A percentile compares a stretch with the other conserved stretches of the same genome.
Evolutionary conservation across 192 early-diverging fungal species (phyloP).

Genomic region (Podila minutissima): DNA sequence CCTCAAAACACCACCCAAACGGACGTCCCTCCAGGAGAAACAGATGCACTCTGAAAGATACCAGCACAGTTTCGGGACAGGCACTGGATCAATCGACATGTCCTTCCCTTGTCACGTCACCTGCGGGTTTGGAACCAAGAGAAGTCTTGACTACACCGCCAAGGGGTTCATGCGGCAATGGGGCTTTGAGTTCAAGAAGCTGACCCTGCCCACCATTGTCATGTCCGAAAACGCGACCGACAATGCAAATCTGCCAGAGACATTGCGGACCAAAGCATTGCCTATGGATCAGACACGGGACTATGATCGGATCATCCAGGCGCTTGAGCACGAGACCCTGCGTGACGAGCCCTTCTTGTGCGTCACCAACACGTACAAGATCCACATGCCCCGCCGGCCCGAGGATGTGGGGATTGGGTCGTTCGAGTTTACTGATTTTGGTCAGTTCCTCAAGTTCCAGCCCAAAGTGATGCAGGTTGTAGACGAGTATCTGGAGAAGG

Average conservation of each 20-base stretch:
- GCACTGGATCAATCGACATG: not conserved
- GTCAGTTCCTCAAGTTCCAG: conserved; percentile 5
- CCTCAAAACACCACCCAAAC: not conserved
- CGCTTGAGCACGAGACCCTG: not conserved
- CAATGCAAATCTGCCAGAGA: too few species aligned
- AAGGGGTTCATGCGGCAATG: conserved; percentile 11
- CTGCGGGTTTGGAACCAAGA: conserved; percentile 10
- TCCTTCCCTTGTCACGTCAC: conserved; percentile 14
- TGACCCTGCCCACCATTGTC: not conserved
- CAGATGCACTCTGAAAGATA: not conserved
- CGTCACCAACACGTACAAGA: conserved; percentile 14
- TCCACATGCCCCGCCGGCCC: not conserved
- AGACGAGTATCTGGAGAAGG: conserved; percentile 1
- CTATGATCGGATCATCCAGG: not conserved
- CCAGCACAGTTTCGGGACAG: conserved; percentile 9
- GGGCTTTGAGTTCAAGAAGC: conserved; percentile 13
- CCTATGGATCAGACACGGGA: too few species aligned
- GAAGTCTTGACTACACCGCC: conserved; percentile 11
- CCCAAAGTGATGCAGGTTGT: not conserved
- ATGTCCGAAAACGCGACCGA: not conserved
- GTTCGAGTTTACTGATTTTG: conserved; percentile 9
- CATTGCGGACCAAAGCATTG: too few species aligned
- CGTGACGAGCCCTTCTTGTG: not conserved
- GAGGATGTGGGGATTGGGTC: not conserved
- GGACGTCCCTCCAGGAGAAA: not conserved